phyloP scores from a whole-genome alignment of 257 asterid genomes.

The Cruciata laevipes region DNA sequence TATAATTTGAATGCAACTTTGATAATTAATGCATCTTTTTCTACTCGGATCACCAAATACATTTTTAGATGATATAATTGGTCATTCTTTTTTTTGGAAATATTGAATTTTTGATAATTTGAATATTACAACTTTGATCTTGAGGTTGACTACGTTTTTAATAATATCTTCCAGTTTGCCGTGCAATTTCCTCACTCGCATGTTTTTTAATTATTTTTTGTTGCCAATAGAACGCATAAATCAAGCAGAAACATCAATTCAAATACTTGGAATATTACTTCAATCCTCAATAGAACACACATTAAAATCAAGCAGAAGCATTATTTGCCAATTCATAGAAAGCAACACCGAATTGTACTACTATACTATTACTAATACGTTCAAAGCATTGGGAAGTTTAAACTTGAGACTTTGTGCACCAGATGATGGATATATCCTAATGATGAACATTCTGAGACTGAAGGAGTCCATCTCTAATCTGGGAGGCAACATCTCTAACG shows the following conservation, averaged over 20 bases:
- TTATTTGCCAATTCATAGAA: neutral
- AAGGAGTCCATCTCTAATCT: constrained; percentile 35
- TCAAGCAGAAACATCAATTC: too few species aligned
- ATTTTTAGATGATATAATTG: neutral
- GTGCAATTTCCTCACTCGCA: neutral
- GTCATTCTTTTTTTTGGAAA: neutral
- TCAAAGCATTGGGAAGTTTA: neutral
- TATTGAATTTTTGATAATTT: neutral
- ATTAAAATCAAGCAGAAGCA: neutral
- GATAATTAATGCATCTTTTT: too few species aligned
- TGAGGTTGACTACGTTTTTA: neutral
- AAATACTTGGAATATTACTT: neutral
- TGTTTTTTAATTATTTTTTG: too few species aligned
- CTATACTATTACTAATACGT: neutral
- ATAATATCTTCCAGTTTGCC: too few species aligned
- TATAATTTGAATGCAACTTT: too few species aligned
- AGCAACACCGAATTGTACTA: too few species aligned
- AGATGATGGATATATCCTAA: neutral
- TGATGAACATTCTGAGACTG: constrained; percentile 20
- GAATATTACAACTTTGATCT: neutral
- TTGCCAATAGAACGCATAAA: too few species aligned
- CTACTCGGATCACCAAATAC: neutral
- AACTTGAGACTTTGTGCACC: neutral
- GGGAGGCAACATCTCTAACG: constrained; percentile 35
- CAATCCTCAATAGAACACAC: neutral